Base-by-base conservation (phyloP, 192 early-diverging fungal species). In the Coemansia sp. region DNA sequence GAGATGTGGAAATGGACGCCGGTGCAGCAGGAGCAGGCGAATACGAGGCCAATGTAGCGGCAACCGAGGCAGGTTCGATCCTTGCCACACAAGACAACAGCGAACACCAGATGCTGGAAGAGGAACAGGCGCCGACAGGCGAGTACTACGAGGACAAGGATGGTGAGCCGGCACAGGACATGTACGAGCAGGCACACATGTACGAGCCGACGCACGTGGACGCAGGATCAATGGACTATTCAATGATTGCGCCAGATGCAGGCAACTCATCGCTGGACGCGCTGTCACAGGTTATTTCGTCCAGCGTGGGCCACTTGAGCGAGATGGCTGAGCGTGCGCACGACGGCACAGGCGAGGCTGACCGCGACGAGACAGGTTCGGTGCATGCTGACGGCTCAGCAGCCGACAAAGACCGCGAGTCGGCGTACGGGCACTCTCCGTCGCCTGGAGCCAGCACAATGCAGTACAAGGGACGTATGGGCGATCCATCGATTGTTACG, bases 271-370 rank as follows among this genome's bases (percentile, higher is more conserved):
- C 75, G 19, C 69, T 78, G 20, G 66, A 44, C 12, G 75, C 75
- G 7, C 70, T 78, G 38, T 68, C 75, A 28, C 75, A 61, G 38
- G 75, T 49, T 8, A 72, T 78, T 38, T 59, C 75, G n/a, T 77
- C 75, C 22, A 68, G 58, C 62, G 71, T 73, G 17, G 61, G 49
- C 23, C 71, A 59, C 31, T 46, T 67, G 25, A 59, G 59, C 52
- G 71, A 67, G 28, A 40, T 67, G 37, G 37, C 28, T 5, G 20
- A 22, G 11, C 53, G 53, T 26, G 53, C 53, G 14, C 53, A 55
- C 28, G 23, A 34, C 23, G 58, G 40, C 48, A 15, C 14, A 17
- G 25, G 23, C 9, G 61, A 46, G 11, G 54, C 21, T 12, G 53
- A 31, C 14, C 49, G 47, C 37, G 60, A 59, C 21, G 46, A 50